A percentile compares a stretch with the other conserved stretches of the same genome.
Evolutionary conservation across 805 yeast genomes (phyloP).

Genomic region (Candida dajiaensis): DNA sequence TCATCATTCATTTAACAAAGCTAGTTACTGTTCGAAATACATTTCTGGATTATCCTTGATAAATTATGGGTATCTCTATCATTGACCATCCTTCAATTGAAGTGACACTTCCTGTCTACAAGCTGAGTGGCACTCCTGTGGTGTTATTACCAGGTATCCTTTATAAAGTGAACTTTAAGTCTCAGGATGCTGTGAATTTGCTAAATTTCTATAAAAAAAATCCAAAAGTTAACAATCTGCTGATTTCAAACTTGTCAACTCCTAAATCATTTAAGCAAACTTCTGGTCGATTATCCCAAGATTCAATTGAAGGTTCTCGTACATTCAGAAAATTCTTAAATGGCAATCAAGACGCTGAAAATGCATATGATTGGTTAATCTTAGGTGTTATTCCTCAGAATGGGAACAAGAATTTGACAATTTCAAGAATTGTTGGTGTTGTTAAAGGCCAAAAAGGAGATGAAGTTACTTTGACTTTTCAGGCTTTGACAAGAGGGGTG

Average conservation of each 20-base stretch:
- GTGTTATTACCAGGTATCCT: constrained; percentile 59
- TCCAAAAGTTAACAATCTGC: constrained; percentile 16
- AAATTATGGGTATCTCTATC: neutral
- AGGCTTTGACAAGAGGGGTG: constrained; percentile 42
- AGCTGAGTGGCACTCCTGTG: constrained; percentile 19
- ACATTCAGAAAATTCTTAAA: constrained; percentile 17
- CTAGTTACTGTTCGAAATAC: no score
- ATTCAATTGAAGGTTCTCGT: constrained; percentile 14
- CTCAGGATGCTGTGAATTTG: constrained; percentile 41
- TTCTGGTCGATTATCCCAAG: constrained; percentile 6
- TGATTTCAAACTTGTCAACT: constrained; percentile 13
- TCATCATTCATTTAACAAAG: no score
- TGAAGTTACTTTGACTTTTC: constrained; percentile 40
- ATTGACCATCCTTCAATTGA: neutral
- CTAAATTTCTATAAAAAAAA: constrained; percentile 33
- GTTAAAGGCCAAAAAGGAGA: constrained; percentile 32
- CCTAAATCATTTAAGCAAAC: neutral
- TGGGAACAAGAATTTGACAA: constrained; percentile 31
- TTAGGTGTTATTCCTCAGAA: constrained; percentile 19
- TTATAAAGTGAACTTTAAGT: constrained; percentile 49
- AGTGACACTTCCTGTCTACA: constrained; percentile 17
- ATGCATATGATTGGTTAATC: constrained; percentile 22
- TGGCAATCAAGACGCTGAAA: constrained; percentile 16
- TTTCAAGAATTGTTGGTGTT: constrained; percentile 40
- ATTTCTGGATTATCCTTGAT: no score